Percentiles rank a stretch among this genome's conserved stretches.
These are phyloP conservation scores for Pichia sp. DNA, from an alignment of 1,139 yeast species.

Conservation along the genomic window DNA sequence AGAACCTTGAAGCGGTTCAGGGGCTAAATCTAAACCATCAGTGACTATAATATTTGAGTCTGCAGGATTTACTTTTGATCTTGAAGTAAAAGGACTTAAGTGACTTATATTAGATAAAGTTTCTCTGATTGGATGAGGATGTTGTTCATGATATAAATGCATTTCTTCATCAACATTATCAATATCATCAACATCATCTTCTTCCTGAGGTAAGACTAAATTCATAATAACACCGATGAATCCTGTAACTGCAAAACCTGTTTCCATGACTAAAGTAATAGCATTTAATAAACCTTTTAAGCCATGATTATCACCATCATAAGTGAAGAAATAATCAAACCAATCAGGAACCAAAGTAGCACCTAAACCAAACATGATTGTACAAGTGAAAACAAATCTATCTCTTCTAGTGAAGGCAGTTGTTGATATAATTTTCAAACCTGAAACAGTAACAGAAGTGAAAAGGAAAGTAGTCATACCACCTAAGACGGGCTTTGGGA, in stretches of 20 bases:
- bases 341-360: constrained; percentile 68
- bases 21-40: constrained; percentile 10
- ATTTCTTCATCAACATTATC: constrained; percentile 26
- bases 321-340: constrained; percentile 72
- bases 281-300: constrained; percentile 73
- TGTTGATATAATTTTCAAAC: constrained; percentile 70
- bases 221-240: constrained; percentile 68
- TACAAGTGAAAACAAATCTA: constrained; percentile 72
- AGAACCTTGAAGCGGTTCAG: constrained; percentile 16
- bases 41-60: constrained; percentile 15
- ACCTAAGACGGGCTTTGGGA: constrained; percentile 79
- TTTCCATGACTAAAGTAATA: constrained; percentile 74
- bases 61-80: constrained; percentile 3
- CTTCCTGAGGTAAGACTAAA: constrained; percentile 63
- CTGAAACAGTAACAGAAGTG: constrained; percentile 85
- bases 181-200: constrained; percentile 49
- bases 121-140: constrained; percentile 18
- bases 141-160: constrained; percentile 13
- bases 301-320: constrained; percentile 57
- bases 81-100: constrained; percentile 14
- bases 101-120: constrained; percentile 12
- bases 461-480: constrained; percentile 91
- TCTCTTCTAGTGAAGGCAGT: constrained; percentile 81
- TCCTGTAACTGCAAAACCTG: constrained; percentile 83
- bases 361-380: constrained; percentile 74